Percentiles rank a stretch among this genome's conserved stretches.
Conservation (phyloP, 202 grass and related monocot genomes). For the Schoenoplectus tabernaemontani region DNA sequence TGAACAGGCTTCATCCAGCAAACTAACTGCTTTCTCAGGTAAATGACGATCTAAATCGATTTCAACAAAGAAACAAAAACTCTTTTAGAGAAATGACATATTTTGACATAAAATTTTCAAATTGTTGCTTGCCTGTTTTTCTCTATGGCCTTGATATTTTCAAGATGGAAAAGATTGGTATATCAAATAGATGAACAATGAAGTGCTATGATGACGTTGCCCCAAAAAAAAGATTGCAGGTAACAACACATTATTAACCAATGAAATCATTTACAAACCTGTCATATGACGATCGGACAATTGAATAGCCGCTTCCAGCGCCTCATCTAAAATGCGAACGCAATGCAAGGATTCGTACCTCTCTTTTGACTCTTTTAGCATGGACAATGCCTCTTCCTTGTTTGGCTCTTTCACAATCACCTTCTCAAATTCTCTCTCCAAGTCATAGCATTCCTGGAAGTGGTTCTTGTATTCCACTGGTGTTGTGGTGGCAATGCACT, state of each 20-base stretch:
- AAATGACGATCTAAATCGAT: conserved; percentile 14
- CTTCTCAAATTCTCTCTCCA: not conserved
- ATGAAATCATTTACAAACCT: conserved; percentile 12
- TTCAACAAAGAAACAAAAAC: not conserved
- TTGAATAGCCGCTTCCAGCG: conserved; percentile 14
- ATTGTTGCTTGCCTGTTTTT: not conserved
- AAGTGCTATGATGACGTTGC: not conserved
- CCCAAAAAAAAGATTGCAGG: not conserved
- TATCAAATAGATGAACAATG: not conserved
- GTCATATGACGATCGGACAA: conserved; percentile 9
- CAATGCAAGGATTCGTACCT: conserved; percentile 2
- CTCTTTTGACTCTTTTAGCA: conserved; percentile 19
- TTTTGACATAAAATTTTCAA: not conserved
- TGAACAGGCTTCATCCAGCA: conserved; percentile 18
- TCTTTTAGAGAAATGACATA: not conserved
- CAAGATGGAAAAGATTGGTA: not conserved
- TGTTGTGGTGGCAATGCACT: conserved; percentile 16
- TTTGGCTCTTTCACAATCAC: conserved; percentile 11
- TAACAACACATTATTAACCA: not conserved
- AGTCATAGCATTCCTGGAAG: not conserved
- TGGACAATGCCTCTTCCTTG: conserved; percentile 2
- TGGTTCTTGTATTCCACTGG: not conserved
- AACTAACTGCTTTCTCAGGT: conserved; percentile 16
- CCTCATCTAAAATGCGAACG: conserved; percentile 11
- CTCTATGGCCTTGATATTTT: not conserved